Conservation (phyloP, 306 rosid genomes). For the Aeschynomene evenia region DNA sequence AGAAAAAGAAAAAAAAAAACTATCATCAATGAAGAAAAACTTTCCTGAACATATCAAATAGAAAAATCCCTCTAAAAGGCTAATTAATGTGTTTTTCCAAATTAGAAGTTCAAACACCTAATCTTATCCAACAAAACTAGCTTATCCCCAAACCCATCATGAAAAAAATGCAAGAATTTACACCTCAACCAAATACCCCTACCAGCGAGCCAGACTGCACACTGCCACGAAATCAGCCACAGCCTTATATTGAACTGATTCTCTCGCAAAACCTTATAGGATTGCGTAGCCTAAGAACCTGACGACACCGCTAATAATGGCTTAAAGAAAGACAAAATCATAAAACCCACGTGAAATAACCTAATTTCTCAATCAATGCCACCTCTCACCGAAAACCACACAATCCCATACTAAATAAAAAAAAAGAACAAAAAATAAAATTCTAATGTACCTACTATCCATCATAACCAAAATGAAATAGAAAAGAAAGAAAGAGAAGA, state of each 20-base stretch:
- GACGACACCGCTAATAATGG: not conserved
- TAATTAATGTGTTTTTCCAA: not conserved
- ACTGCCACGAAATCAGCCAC: not conserved
- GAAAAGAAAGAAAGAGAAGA: not conserved
- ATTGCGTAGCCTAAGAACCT: not conserved
- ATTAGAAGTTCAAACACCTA: not conserved
- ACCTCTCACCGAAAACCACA: not conserved
- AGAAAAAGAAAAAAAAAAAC: no score
- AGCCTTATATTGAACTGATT: not conserved
- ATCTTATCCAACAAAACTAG: not conserved
- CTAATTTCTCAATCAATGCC: slow-evolving; percentile 7
- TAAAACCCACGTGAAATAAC: not conserved
- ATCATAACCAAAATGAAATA: not conserved
- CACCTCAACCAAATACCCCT: not conserved
- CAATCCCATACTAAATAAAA: not conserved
- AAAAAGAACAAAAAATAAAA: not conserved
- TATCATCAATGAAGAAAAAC: not conserved
- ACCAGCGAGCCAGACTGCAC: not conserved
- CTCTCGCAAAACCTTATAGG: not conserved
- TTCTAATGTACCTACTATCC: not conserved
- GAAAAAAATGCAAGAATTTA: not conserved
- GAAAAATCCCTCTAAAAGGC: no score
- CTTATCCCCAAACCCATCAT: not conserved
- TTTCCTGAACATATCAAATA: not conserved
- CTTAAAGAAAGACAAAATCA: not conserved